Evolutionary conservation across 768 basidiomycete genomes (phyloP), one percentile per base, ranked within the genome.

Genomic region (Lepiota brunneoincarnata): DNA sequence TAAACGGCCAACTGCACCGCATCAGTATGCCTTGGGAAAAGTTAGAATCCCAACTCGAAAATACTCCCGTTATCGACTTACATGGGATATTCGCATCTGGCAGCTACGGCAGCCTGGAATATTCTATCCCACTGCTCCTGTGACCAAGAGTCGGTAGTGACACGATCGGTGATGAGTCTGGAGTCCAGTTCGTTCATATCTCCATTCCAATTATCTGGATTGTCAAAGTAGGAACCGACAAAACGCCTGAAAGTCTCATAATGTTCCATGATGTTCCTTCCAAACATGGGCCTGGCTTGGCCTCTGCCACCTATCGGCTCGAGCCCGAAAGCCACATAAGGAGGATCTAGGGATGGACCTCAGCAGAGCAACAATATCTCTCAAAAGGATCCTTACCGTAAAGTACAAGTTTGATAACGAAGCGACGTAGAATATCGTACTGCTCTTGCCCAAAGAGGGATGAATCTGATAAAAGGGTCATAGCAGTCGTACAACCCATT

Each of bases 341-440:
- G 68, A 11, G 73, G 67, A 54, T 75, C 72, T 74, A 20, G 9
- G 43, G 6, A 21, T 1, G 20, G n/a, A n/a, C n/a, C n/a, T n/a
- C n/a, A 34, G 18, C 24, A 23, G 18, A 35, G 17, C 4, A 43
- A 24, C 35, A 47, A 49, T n/a, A n/a, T n/a, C n/a, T n/a, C 23
- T 9, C 4, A 23, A 15, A 15, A n/a, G 44, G 23, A 34, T 4
- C 10, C 68, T 6, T 26, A 72, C 74, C 73, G 28, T 69, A 68
- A 1, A 74, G 45, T 20, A 74, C 59, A 1, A 74, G 31, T 26
- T 64, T 59, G 43, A 58, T 65, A 2, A 74, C 40, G 50, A 73
- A 72, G 4, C 60, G 58, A 51, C 67, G 64, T 7, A 76, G 46
- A 2, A 60, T 21, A 14, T 55, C 46, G 43, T 69, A 66, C 1